Base-by-base conservation (phyloP, 192 early-diverging fungal species). In the Coemansia furcata region DNA sequence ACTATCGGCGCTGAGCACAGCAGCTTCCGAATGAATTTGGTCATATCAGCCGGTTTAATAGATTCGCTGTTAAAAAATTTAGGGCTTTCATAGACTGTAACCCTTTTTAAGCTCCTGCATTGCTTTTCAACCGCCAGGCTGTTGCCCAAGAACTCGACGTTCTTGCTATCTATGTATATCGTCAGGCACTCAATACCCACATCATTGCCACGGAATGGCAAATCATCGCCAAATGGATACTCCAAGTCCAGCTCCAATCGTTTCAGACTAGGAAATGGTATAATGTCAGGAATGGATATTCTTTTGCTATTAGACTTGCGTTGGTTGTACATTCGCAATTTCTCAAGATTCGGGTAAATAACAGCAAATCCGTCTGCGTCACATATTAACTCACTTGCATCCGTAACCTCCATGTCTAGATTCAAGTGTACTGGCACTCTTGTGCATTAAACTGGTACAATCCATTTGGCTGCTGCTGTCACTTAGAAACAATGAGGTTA, bases 151-250 rank as follows among this genome's bases (percentile, higher is more conserved):
- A 54, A 11, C 11, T 54, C 12, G 29, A 30, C 50, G 4, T 12
- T 29, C 5, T 32, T 23, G 11, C 29, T 12, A 30, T 54, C 50
- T 11, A 30, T 23, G 29, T 29, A 30, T 8, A 54, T 9, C 11
- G 3, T 3, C 50, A 64, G n/a, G 36, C 37, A 32, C 46, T 64
- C 63, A 7, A 64, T 15, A 15, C 44, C 49, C 5, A 21, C 43
- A 35, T 15, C 11, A 30, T 64, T 64, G 9, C 63, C 47, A n/a
- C 63, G 63, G 33, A 64, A 64, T 6, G 43, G 46, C 17, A 50
- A 9, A 35, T 64, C 63, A 49, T 64, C 46, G 4, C 46, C 43
- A 23, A 64, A 64, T 35, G 63, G 63, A 33, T 50, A 64, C 6
- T 19, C 26, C 3, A 37, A 6, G 7, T 64, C 33, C 5, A 46